Base-by-base conservation (phyloP, 139 green algal species). In the Chlorella sp. region DNA sequence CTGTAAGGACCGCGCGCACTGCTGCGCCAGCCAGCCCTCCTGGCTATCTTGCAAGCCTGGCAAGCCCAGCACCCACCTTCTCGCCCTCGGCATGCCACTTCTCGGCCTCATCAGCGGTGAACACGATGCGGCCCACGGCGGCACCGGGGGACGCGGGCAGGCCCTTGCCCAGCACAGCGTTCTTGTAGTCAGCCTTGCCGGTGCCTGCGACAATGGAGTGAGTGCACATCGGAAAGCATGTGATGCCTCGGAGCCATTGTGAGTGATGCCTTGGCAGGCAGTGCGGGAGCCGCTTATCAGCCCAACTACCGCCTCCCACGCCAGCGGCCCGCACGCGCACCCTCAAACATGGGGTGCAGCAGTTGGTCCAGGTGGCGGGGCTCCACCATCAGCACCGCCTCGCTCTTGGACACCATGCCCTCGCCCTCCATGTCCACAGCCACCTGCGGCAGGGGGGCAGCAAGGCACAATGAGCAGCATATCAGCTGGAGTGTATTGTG, bases 341-440 rank as follows among this genome's bases (percentile, higher is more conserved):
- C 89, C 68, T 94, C 89, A 75, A 98, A 96, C 87, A 94, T 91
- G 57, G 94, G 94, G 84, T 97, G 94, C 75, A 98, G 90, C 81
- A 98, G 90, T 89, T 98, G 95, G 89, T 98, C 95, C 82, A 98
- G 87, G 91, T 98, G 95, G 47, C 86, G 82, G 15, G 96, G 91
- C 88, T 98, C 95, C 72, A 98, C 95, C 90, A 97, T 95, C 32
- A 89, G 82, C 20, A 98, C 81, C 11, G 95, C 93, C 72, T 93
- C 85, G 71, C 88, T 84, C 55, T 68, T 39, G 34, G 68, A 72
- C 47, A 93, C 88, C 62, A 90, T 83, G 30, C 90, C 90, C 86
- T 98, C 95, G 0, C 87, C 84, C 57, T 93, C 91, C 87, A 98
- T 83, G 56, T 96, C 94, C 21, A 95, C 87, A 16, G 95, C 95